Evolutionary conservation across 2,329 filamentous ascomycete genomes (phyloP).

Genomic region (Fusarium sp.): DNA sequence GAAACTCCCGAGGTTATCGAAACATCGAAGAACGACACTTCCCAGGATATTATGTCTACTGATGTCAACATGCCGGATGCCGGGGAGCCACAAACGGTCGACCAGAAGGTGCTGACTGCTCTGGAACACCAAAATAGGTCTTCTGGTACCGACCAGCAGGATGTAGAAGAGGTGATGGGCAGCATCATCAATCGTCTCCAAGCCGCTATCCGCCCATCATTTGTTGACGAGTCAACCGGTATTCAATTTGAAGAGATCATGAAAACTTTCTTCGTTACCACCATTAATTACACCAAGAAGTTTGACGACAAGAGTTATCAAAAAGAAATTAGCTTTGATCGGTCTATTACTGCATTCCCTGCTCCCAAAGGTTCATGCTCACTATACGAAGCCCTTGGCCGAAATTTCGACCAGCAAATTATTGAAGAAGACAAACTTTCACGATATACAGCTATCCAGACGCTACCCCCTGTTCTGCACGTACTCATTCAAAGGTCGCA

Average conservation of each 20-base stretch:
- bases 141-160: slow-evolving; percentile 78
- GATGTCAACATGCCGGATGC: slow-evolving; percentile 45
- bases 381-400: slow-evolving; percentile 85
- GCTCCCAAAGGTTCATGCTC: slow-evolving; percentile 60
- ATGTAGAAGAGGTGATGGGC: slow-evolving; percentile 94
- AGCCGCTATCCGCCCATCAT: slow-evolving; percentile 80
- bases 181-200: slow-evolving; percentile 92
- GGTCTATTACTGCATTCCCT: slow-evolving; percentile 68
- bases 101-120: slow-evolving; percentile 56
- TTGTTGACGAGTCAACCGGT: slow-evolving; percentile 66
- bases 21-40: neutral
- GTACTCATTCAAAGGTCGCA: slow-evolving; percentile 87
- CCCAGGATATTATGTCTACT: neutral
- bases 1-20: slow-evolving; percentile 1
- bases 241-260: slow-evolving; percentile 86
- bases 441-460: slow-evolving; percentile 75
- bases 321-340: slow-evolving; percentile 63
- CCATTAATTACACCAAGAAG: slow-evolving; percentile 66
- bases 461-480: slow-evolving; percentile 85
- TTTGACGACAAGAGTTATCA: slow-evolving; percentile 53
- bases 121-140: slow-evolving; percentile 56
- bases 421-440: slow-evolving; percentile 70
- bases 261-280: slow-evolving; percentile 71
- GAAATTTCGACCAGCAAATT: slow-evolving; percentile 81
- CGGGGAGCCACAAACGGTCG: slow-evolving; percentile 50